A percentile compares a stretch with the other conserved stretches of the same genome.
These are phyloP conservation scores for Lodderomyces jiufengensis DNA, from an alignment of 1,139 yeast species.

Conservation along the genomic window DNA sequence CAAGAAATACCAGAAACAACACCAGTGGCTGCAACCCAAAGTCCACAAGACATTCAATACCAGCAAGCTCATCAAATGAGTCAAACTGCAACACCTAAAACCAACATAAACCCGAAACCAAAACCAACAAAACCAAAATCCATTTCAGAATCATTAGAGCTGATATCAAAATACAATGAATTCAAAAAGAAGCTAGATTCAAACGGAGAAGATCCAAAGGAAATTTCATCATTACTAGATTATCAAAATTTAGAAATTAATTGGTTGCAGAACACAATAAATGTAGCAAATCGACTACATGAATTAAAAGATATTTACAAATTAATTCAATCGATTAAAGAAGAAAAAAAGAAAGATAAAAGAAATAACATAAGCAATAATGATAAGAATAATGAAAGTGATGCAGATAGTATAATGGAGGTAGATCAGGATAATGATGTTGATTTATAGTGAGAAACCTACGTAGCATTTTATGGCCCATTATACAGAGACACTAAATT, in stretches of 20 bases:
- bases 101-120: slow-evolving; percentile 6
- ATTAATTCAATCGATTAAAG: slow-evolving; percentile 24
- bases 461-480: too few relatives aligned
- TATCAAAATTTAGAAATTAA: slow-evolving; percentile 14
- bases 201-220: slow-evolving; percentile 1
- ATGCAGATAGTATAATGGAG: too few relatives aligned
- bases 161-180: not conserved
- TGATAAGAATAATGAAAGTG: too few relatives aligned
- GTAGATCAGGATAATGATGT: too few relatives aligned
- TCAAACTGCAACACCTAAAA: slow-evolving; percentile 2
- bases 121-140: slow-evolving; percentile 3
- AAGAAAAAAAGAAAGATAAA: slow-evolving; percentile 11
- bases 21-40: too few relatives aligned
- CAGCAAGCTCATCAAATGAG: too few relatives aligned
- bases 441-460: too few relatives aligned
- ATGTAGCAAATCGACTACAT: slow-evolving; percentile 27
- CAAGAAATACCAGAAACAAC: too few relatives aligned
- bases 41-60: too few relatives aligned
- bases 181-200: not conserved
- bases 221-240: not conserved
- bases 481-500: too few relatives aligned
- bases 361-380: too few relatives aligned
- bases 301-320: slow-evolving; percentile 30
- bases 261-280: slow-evolving; percentile 26
- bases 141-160: not conserved